Base-by-base conservation (phyloP, 2,329 filamentous ascomycete genomes). In the Metarhizium anisopliae region DNA sequence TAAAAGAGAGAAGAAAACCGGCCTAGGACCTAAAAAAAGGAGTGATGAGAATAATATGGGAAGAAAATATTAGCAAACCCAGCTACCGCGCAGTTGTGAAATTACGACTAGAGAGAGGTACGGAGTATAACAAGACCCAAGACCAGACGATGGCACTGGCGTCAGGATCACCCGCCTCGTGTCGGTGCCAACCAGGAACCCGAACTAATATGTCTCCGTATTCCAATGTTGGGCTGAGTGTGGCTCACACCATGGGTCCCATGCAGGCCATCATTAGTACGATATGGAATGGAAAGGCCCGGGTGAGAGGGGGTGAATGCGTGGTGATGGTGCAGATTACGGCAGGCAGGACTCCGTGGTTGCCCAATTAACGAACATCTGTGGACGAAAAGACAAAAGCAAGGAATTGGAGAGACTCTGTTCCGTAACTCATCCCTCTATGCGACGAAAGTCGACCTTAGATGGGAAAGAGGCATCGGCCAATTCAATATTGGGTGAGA, bases 81-180 rank as follows among this genome's bases (percentile, higher is more conserved):
- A 49, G 45, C 45, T 14, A 30, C 5, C 25, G 18, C 20, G 20
- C 25, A 13, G 6, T 47, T 7, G 29, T 47, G 43, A 49, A 76
- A 70, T 75, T 30, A 49, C 18, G 45, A 49, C 18, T 29, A 49
- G 20, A 5, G 5, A 16, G 14, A 16, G 13, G 8, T 13, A 40
- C 38, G 38, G 5, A 40, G 32, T 35, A 35, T 35, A 35, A 11
- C 6, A 13, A 47, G 16, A 47, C 6, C 25, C 25, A 49, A 30
- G 25, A 29, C 18, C 16, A 29, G 25, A 29, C 14, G 45, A 29
- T 49, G 45, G 45, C 45, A 20, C 45, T 30, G 45, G 45, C 25
- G 25, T 49, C 45, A 29, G 42, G n/a, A 11, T 45, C n/a, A 8
- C 42, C n/a, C 16, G 42, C 18, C 45, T 49, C 20, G 20, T 49